These are phyloP conservation scores for Penicillium cinerascens DNA, from an alignment of 495 filamentous ascomycete species.

Conservation along the genomic window DNA sequence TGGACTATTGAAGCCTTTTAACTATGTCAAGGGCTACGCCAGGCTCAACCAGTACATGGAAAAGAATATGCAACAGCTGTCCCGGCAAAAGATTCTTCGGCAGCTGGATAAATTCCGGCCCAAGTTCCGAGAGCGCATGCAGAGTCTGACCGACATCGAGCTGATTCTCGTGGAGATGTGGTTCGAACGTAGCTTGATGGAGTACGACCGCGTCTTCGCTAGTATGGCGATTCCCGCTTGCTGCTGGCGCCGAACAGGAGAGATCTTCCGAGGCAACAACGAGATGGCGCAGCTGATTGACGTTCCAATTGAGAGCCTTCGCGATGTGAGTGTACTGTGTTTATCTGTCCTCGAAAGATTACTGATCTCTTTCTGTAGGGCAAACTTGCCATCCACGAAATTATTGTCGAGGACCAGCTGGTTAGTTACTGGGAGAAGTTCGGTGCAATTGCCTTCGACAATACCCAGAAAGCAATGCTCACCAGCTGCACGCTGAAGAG, in stretches of 20 bases:
- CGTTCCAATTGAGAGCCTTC: conserved; percentile 82
- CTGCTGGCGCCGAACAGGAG: conserved; percentile 93
- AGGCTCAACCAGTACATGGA: conserved; percentile 88
- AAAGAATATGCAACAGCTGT: conserved; percentile 69
- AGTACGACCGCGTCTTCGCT: conserved; percentile 97
- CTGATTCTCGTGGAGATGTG: conserved; percentile 95
- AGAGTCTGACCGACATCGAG: conserved; percentile 84
- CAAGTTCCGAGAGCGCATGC: conserved; percentile 93
- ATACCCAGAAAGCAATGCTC: conserved; percentile 91
- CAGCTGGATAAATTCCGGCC: conserved; percentile 91
- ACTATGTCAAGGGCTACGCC: conserved; percentile 95
- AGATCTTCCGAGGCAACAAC: conserved; percentile 96
- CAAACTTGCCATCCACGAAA: conserved; percentile 91
- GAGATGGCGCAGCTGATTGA: conserved; percentile 98
- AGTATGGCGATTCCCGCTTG: conserved; percentile 98
- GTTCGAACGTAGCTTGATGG: conserved; percentile 93
- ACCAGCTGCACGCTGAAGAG: conserved; percentile 91
- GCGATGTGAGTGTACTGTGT: conserved; percentile 65
- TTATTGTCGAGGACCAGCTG: conserved; percentile 87
- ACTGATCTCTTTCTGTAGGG: conserved; percentile 52
- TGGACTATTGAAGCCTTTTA: conserved; percentile 91
- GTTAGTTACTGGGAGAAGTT: conserved; percentile 99
- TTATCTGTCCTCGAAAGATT: neutral
- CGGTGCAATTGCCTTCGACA: conserved; percentile 96
- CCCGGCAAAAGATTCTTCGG: conserved; percentile 81